Percentiles rank a stretch among this genome's conserved stretches.
phyloP scores from a whole-genome alignment of 2,329 filamentous ascomycete species.

The Colletotrichum spaethianum region DNA sequence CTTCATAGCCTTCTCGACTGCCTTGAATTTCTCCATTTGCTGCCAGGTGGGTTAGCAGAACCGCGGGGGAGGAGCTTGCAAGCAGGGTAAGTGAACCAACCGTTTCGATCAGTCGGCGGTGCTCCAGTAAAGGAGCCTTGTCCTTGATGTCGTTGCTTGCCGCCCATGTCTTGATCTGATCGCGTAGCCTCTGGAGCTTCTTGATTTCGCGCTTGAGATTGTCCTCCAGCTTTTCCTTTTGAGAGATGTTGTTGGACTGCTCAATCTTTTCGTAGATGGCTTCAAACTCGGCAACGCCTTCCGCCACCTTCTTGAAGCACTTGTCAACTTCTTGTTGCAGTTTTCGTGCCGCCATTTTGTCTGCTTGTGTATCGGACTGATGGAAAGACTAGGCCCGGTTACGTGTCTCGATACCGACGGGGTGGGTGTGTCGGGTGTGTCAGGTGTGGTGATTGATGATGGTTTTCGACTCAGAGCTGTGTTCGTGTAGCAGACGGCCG shows the following conservation, averaged over 20 bases:
- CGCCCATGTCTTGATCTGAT: conserved; percentile 99
- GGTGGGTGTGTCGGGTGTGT: conserved; percentile 24
- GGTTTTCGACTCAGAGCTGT: conserved; percentile 16
- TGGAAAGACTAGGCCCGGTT: conserved; percentile 3
- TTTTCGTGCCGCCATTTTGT: conserved; percentile 93
- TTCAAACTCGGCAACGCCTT: conserved; percentile 94
- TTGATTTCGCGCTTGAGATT: conserved; percentile 99
- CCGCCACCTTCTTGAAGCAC: conserved; percentile 98
- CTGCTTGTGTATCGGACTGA: conserved; percentile 35
- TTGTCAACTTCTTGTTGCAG: conserved; percentile 98
- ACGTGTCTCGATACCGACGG: conserved; percentile 21
- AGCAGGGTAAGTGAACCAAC: conserved; percentile 66
- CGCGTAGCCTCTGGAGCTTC: conserved; percentile 96
- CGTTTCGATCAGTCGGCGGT: conserved; percentile 97
- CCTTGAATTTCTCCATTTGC: conserved; percentile 99
- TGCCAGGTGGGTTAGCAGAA: conserved; percentile 55
- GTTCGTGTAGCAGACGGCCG: conserved; percentile 23
- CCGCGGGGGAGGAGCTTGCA: conserved; percentile 38
- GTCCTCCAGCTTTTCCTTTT: conserved; percentile 98
- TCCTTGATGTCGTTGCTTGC: conserved; percentile 99
- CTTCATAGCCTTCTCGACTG: conserved; percentile 99
- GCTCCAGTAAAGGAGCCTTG: conserved; percentile 93
- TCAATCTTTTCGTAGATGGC: conserved; percentile 98
- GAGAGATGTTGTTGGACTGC: conserved; percentile 89
- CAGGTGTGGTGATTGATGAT: conserved; percentile 18